Evolutionary conservation across 2,329 filamentous ascomycete genomes (phyloP).

Genomic region (Colletotrichum gloeosporioides): DNA sequence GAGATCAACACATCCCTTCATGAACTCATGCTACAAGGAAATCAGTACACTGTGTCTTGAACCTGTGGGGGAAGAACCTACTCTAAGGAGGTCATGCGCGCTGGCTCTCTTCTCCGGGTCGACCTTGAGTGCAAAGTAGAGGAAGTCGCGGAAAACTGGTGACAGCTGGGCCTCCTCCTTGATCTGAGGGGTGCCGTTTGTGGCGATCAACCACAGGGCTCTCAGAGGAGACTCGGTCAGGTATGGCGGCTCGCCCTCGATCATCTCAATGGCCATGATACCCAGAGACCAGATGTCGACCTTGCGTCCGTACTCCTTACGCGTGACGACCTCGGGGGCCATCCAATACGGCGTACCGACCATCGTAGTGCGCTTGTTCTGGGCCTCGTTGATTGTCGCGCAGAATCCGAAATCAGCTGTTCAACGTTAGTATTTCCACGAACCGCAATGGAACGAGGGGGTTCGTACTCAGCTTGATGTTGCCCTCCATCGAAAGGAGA

Average conservation of each 20-base stretch:
- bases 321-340: slow-evolving; percentile 96
- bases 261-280: slow-evolving; percentile 99
- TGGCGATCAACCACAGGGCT: slow-evolving; percentile 94
- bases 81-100: slow-evolving; percentile 89
- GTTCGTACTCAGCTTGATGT: slow-evolving; percentile 91
- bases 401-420: slow-evolving; percentile 97
- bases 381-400: slow-evolving; percentile 95
- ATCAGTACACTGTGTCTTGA: neutral
- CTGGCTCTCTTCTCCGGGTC: slow-evolving; percentile 97
- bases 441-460: neutral
- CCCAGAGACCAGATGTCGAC: slow-evolving; percentile 98
- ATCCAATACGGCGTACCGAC: slow-evolving; percentile 99
- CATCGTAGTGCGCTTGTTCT: slow-evolving; percentile 98
- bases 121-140: slow-evolving; percentile 92
- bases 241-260: slow-evolving; percentile 97
- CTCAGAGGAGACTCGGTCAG: slow-evolving; percentile 92
- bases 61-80: slow-evolving; percentile 52
- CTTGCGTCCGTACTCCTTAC: slow-evolving; percentile 97
- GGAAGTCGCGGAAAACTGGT: slow-evolving; percentile 85
- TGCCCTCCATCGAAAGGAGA: slow-evolving; percentile 88
- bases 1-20: slow-evolving; percentile 76
- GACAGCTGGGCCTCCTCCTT: slow-evolving; percentile 90
- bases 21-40: slow-evolving; percentile 73
- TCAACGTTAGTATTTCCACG: slow-evolving; percentile 32
- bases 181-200: slow-evolving; percentile 92